Conservation (phyloP, 495 filamentous ascomycete species). For the Pseudomonodictys pantanalensis region DNA sequence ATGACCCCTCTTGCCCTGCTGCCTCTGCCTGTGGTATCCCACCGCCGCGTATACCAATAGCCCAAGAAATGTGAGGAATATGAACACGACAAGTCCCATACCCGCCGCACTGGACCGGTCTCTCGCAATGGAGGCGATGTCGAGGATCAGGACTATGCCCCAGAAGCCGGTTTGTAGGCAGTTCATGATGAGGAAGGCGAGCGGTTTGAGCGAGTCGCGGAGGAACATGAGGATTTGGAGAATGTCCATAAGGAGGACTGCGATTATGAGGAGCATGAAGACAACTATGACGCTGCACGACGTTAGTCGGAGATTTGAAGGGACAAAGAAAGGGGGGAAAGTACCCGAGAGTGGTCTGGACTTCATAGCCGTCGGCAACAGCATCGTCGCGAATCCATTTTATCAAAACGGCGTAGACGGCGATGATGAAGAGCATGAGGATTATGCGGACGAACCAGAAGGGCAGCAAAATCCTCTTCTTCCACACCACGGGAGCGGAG, state of each 20-base stretch:
- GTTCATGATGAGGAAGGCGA: conserved; percentile 32
- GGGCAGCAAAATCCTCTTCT: conserved; percentile 35
- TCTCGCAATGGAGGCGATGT: conserved; percentile 18
- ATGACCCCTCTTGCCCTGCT: conserved; percentile 15
- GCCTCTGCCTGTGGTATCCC: conserved; percentile 15
- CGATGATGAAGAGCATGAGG: conserved; percentile 32
- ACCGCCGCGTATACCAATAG: conserved; percentile 32
- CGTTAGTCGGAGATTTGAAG: background rate
- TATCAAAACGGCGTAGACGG: conserved; percentile 19
- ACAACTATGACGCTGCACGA: conserved; percentile 22
- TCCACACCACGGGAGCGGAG: conserved; percentile 30
- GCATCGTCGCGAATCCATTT: background rate
- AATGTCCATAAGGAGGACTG: conserved; percentile 33
- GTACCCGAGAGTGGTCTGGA: background rate
- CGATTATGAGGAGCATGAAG: conserved; percentile 31
- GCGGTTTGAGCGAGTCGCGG: conserved; percentile 23
- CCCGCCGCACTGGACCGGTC: conserved; percentile 7
- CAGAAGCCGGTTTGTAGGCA: conserved; percentile 30
- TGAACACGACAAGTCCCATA: conserved; percentile 6
- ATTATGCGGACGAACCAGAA: conserved; percentile 30
- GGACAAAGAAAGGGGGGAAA: background rate
- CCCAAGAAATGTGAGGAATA: conserved; percentile 19
- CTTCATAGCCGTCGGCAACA: conserved; percentile 12
- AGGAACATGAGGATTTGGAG: conserved; percentile 30
- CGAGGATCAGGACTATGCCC: conserved; percentile 25